A percentile compares a stretch with the other conserved stretches of the same genome.
Evolutionary conservation across 352 stramenopile species (phyloP).

Genomic region (Sclerospora graminicola): DNA sequence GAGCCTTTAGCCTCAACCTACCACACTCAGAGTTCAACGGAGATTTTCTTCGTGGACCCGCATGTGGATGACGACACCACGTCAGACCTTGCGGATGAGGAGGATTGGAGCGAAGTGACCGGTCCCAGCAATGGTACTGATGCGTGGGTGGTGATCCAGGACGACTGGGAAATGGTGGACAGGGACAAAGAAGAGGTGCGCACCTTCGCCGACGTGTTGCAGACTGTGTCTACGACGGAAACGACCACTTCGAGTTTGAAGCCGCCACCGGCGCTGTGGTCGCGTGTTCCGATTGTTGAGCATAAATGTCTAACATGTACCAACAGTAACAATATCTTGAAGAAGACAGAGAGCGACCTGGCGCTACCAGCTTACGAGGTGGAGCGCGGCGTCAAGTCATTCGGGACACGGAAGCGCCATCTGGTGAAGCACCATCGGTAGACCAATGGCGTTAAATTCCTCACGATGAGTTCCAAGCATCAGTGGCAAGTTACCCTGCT

Average conservation of each 20-base stretch:
- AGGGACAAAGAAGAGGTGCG: conserved; percentile 31
- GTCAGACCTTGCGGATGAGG: conserved; percentile 27
- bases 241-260: not conserved
- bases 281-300: conserved; percentile 15
- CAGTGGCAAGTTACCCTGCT: conserved; percentile 4
- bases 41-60: conserved; percentile 31
- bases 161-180: conserved; percentile 72
- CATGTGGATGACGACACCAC: conserved; percentile 18
- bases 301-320: conserved; percentile 2
- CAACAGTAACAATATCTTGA: conserved; percentile 4
- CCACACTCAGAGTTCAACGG: conserved; percentile 4
- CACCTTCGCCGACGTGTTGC: conserved; percentile 50
- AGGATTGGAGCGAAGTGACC: conserved; percentile 50
- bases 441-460: conserved; percentile 1
- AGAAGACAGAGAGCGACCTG: conserved; percentile 11
- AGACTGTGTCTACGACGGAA: conserved; percentile 1
- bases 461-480: conserved; percentile 2
- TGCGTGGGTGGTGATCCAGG: conserved; percentile 45
- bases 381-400: conserved; percentile 43
- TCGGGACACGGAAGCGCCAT: conserved; percentile 41
- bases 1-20: conserved; percentile 5
- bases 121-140: conserved; percentile 17
- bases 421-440: conserved; percentile 28
- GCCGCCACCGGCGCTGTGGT: conserved; percentile 5
- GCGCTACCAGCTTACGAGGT: conserved; percentile 14